phyloP scores from a whole-genome alignment of 805 yeast species.

The Yarrowia hollandica region DNA sequence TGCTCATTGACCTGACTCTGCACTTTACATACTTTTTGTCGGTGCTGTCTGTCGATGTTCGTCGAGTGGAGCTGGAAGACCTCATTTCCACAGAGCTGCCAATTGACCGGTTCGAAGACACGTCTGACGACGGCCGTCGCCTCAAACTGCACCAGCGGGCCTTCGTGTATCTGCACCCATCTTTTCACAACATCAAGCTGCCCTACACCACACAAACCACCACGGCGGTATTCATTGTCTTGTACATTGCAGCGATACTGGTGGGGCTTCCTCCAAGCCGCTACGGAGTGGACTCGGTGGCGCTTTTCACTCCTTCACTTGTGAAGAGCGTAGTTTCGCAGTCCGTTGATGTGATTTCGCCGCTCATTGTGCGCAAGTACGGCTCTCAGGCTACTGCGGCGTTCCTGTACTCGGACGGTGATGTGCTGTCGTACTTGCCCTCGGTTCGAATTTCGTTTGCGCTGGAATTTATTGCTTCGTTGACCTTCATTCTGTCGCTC shows the following conservation, averaged over 20 bases:
- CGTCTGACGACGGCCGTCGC: conserved; percentile 13
- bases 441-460: conserved; percentile 34
- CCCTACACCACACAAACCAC: conserved; percentile 10
- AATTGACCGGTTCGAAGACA: background rate
- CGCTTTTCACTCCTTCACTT: conserved; percentile 12
- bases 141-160: conserved; percentile 23
- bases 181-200: conserved; percentile 14
- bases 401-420: conserved; percentile 9
- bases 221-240: conserved; percentile 8
- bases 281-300: conserved; percentile 18
- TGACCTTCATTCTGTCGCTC: conserved; percentile 54
- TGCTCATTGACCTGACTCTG: conserved; percentile 59
- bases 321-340: background rate
- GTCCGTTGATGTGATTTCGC: conserved; percentile 12
- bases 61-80: conserved; percentile 62
- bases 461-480: conserved; percentile 55
- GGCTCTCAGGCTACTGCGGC: conserved; percentile 18
- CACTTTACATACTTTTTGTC: conserved; percentile 67
- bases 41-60: conserved; percentile 64
- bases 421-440: conserved; percentile 15
- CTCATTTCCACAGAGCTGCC: conserved; percentile 36
- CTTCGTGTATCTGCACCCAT: conserved; percentile 15
- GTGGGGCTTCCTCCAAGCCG: conserved; percentile 15
- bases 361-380: conserved; percentile 18
- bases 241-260: conserved; percentile 20